Evolutionary conservation across 306 rosid species (phyloP), one percentile per base, ranked within the genome.

Genomic region (Betula pendula): DNA sequence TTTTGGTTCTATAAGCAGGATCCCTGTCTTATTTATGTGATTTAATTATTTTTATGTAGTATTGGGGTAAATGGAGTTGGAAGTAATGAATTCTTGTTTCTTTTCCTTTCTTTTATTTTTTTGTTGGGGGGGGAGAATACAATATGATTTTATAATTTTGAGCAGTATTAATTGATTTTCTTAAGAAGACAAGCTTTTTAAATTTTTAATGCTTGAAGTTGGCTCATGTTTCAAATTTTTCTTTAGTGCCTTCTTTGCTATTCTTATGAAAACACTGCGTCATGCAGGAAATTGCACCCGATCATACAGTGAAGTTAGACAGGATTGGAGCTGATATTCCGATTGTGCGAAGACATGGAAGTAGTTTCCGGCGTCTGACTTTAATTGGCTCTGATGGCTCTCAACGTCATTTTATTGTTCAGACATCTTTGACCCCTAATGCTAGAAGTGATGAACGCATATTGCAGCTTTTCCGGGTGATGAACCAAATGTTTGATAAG

Each of bases 401-500:
- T 52, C 99, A 92, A 75, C 99, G 97, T 45, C 98, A 96, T 89
- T 96, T 96, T 81, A 96, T 96, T 86, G 99, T 96, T 63, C 99
- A 96, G 81, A 96, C 99, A 16, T 96, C 99, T 88, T 84, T 96
- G 90, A 92, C 99, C 56, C 98, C 99, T 38, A 92, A 96, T 78
- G 99, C 99, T 52, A 86, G 99, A 76, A 96, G 99, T 79, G 99
- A 96, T 69, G 99, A 92, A 74, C 99, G 99, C 73, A 96, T 96
- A 81, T 78, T 96, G 86, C 99, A 96, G 87, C 96, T 96, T 80
- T 96, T 96, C 87, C 97, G 99, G 69, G 96, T 96, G 82, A 88
- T 96, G 96, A 96, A 96, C 85, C 99, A 96, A 87, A 96, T 96
- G 98, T 96, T 96, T 87, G 98, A 96, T 83, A 96, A 92, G 88